Evolutionary conservation across 805 yeast species (phyloP).

Genomic region (Yarrowia sp.): DNA sequence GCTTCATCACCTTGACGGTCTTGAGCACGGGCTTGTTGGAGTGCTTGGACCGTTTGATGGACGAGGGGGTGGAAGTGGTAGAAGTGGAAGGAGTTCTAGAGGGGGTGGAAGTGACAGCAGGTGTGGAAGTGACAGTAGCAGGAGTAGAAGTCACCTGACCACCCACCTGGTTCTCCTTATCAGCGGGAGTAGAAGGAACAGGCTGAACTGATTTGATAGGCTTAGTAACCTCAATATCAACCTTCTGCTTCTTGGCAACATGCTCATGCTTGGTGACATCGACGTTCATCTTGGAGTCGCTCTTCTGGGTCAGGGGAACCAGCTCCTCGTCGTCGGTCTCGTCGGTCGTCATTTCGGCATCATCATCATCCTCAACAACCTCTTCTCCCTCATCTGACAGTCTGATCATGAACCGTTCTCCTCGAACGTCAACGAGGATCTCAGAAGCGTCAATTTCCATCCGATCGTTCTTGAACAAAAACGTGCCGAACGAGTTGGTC

Average conservation of each 20-base stretch:
- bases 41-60: neutral
- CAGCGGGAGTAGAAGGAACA: neutral
- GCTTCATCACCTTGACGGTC: conserved; percentile 37
- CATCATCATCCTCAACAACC: conserved; percentile 46
- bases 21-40: conserved; percentile 23
- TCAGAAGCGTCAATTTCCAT: conserved; percentile 50
- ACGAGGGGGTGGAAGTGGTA: neutral
- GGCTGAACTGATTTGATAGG: neutral
- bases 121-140: neutral
- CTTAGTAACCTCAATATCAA: neutral
- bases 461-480: conserved; percentile 30
- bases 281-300: too few species aligned
- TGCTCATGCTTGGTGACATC: neutral
- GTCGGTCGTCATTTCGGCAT: conserved; percentile 47
- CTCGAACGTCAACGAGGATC: conserved; percentile 72
- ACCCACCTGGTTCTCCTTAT: conserved; percentile 5
- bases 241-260: conserved; percentile 19
- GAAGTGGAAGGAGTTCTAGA: neutral
- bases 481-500: conserved; percentile 8
- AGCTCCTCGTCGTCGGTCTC: conserved; percentile 52
- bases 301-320: neutral
- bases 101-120: neutral
- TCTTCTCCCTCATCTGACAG: conserved; percentile 55
- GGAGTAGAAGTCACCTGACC: neutral
- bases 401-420: conserved; percentile 63